Conservation (phyloP, 768 basidiomycete genomes). For the Tricholoma furcatifolium region DNA sequence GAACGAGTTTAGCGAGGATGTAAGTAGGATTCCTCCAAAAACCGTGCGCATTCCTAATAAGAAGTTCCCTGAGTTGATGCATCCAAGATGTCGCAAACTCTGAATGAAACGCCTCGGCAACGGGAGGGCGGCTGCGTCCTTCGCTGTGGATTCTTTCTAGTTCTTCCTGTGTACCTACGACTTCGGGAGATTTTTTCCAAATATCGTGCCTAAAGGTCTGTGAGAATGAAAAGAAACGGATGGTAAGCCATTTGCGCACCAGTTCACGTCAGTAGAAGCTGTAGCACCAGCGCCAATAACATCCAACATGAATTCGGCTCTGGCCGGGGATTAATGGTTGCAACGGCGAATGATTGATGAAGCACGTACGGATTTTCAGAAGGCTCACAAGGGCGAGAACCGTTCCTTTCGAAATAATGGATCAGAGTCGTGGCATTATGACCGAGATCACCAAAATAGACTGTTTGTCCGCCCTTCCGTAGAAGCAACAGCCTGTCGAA, state of each 20-base stretch:
- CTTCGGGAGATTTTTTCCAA: slow-evolving; percentile 49
- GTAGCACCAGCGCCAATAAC: slow-evolving; percentile 75
- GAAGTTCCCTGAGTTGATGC: slow-evolving; percentile 42
- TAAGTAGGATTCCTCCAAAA: slow-evolving; percentile 66
- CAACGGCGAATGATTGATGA: background rate
- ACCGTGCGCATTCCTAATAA: slow-evolving; percentile 40
- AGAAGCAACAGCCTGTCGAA: slow-evolving; percentile 82
- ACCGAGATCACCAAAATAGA: slow-evolving; percentile 76
- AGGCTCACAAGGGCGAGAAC: slow-evolving; percentile 57
- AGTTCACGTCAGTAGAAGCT: slow-evolving; percentile 49
- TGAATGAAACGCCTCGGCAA: slow-evolving; percentile 34
- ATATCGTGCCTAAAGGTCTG: slow-evolving; percentile 18
- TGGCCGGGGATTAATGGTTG: slow-evolving; percentile 20
- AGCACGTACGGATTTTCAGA: slow-evolving; percentile 70
- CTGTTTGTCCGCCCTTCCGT: slow-evolving; percentile 72
- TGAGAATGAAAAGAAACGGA: slow-evolving; percentile 30
- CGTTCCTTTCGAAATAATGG: slow-evolving; percentile 74
- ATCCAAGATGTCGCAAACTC: slow-evolving; percentile 55
- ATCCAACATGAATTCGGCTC: slow-evolving; percentile 65
- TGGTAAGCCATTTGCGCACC: slow-evolving; percentile 42
- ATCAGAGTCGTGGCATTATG: slow-evolving; percentile 58
- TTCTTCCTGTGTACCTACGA: slow-evolving; percentile 24
- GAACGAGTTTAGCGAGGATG: slow-evolving; percentile 52
- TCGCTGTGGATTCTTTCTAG: slow-evolving; percentile 50
- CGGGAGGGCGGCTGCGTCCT: slow-evolving; percentile 43